These are phyloP conservation scores for Hortaea sp. DNA, from an alignment of 2,329 filamentous ascomycete genomes.

Conservation along the genomic window DNA sequence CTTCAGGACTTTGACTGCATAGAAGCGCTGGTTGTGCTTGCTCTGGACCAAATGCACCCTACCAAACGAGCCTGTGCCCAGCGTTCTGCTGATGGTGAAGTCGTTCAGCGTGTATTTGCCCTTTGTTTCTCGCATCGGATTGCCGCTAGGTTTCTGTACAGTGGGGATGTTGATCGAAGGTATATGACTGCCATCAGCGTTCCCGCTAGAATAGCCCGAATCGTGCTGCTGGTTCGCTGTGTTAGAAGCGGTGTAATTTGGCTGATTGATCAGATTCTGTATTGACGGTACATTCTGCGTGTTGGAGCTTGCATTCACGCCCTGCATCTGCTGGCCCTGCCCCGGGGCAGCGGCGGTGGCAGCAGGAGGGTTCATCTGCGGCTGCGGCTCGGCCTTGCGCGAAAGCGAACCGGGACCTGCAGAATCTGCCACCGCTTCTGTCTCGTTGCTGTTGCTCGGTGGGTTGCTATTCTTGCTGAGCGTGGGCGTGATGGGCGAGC, in stretches of 20 bases:
- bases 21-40: conserved; percentile 95
- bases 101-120: conserved; percentile 92
- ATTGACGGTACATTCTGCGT: conserved; percentile 67
- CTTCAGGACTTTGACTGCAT: conserved; percentile 96
- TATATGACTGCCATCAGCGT: conserved; percentile 30
- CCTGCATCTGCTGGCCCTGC: conserved; percentile 20
- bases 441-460: conserved; percentile 11
- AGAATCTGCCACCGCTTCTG: conserved; percentile 16
- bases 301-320: conserved; percentile 22
- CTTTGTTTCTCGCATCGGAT: conserved; percentile 62
- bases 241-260: conserved; percentile 30
- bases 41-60: conserved; percentile 94
- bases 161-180: conserved; percentile 24
- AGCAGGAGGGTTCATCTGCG: conserved; percentile 4
- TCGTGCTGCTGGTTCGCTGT: conserved; percentile 25
- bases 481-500: conserved; percentile 36
- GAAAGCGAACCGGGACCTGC: neutral
- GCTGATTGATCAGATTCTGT: conserved; percentile 69
- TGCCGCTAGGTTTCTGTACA: conserved; percentile 19
- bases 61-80: conserved; percentile 95
- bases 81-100: conserved; percentile 79
- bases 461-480: conserved; percentile 29
- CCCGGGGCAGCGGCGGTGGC: conserved; percentile 4
- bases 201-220: conserved; percentile 20
- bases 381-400: neutral